Evolutionary conservation across 169 alveolate species (phyloP).

Genomic region (Plasmodium billcollinsi): DNA sequence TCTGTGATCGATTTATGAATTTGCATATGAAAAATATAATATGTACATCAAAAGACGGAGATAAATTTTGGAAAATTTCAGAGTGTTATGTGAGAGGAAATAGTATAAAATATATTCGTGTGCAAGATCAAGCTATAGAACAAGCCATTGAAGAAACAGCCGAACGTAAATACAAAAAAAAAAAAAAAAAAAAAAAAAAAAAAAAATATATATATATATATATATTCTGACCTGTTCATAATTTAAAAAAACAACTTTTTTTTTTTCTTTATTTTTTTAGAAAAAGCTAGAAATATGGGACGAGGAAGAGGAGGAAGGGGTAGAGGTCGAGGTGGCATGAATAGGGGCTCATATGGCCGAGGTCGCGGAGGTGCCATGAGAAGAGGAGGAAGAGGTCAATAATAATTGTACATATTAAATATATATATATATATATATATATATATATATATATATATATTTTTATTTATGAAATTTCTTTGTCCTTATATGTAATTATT

Average conservation of each 20-base stretch:
- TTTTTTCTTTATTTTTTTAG: conserved; percentile 19
- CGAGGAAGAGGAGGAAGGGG: conserved; percentile 70
- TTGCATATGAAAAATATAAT: conserved; percentile 87
- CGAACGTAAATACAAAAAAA: conserved; percentile 63
- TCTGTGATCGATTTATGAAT: conserved; percentile 90
- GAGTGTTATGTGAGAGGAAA: conserved; percentile 90
- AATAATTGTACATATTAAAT: neutral
- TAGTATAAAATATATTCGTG: conserved; percentile 88
- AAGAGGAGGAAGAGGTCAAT: conserved; percentile 35
- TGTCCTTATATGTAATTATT: neutral
- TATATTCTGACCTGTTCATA: neutral
- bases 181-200: conserved; percentile 15
- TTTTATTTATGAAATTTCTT: neutral
- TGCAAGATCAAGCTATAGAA: conserved; percentile 87
- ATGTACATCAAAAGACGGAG: conserved; percentile 89
- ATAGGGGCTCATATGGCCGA: conserved; percentile 36
- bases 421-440: conserved; percentile 1
- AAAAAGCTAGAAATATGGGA: conserved; percentile 42
- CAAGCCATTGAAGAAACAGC: conserved; percentile 87
- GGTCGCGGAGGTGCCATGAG: conserved; percentile 27
- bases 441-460: conserved; percentile 8
- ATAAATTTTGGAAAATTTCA: conserved; percentile 85
- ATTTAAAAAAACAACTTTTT: neutral
- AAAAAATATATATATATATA: neutral
- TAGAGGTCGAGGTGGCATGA: conserved; percentile 44